Conservation (phyloP, 2,329 filamentous ascomycete genomes). For the Aspergillus hiratsukae region DNA sequence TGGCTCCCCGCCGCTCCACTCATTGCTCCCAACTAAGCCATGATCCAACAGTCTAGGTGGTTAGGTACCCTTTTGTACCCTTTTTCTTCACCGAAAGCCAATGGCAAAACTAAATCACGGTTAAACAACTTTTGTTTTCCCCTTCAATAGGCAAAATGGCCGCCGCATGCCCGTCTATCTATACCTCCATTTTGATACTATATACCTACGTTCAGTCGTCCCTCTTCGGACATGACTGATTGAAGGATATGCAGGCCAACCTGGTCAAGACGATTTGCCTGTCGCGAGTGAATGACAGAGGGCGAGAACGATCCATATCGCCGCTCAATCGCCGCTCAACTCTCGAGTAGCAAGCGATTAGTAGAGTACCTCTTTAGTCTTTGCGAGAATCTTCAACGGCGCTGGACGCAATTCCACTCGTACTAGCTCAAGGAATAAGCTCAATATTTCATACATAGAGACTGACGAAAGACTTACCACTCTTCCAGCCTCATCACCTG, state of each 20-base stretch:
- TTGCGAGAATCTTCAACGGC: constrained; percentile 30
- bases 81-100: neutral
- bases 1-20: constrained; percentile 5
- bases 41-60: neutral
- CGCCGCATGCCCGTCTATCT: neutral
- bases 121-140: neutral
- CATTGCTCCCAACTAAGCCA: neutral
- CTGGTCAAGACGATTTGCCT: neutral
- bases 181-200: neutral
- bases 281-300: neutral
- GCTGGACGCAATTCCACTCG: constrained; percentile 55
- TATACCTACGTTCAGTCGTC: neutral
- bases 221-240: neutral
- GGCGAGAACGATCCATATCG: too few species aligned
- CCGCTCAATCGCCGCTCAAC: too few species aligned
- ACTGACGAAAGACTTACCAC: constrained; percentile 60
- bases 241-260: neutral
- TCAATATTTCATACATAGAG: neutral
- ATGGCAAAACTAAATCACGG: neutral
- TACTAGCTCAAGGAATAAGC: constrained; percentile 36
- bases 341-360: neutral
- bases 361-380: neutral
- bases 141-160: neutral
- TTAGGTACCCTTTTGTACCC: neutral
- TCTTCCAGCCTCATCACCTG: constrained; percentile 86